Percentiles rank a stretch among this genome's conserved stretches.
Conservation (phyloP, 768 basidiomycete species). For the Psilocybe tampanensis region DNA sequence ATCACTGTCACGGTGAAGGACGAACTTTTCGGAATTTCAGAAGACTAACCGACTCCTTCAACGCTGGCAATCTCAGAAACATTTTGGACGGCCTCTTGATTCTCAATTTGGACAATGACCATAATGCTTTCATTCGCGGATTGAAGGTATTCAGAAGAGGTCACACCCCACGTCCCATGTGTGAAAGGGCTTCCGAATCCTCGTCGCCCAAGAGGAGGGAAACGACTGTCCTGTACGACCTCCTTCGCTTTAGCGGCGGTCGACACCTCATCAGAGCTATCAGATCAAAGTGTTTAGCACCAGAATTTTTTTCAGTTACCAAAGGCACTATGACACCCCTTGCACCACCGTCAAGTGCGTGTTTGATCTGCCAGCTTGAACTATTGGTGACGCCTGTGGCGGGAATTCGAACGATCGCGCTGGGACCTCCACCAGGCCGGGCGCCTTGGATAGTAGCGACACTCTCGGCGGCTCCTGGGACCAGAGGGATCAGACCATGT, state of each 20-base stretch:
- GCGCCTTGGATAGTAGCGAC: conserved; percentile 55
- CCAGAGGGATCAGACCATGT: conserved; percentile 60
- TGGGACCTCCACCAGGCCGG: conserved; percentile 45
- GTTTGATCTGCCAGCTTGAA: conserved; percentile 73
- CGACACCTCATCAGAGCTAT: conserved; percentile 43
- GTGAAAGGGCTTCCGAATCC: conserved; percentile 71
- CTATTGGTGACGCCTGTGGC: conserved; percentile 59
- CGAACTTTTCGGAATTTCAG: no score
- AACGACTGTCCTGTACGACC: conserved; percentile 57
- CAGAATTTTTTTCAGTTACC: conserved; percentile 42
- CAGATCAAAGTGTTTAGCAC: neutral
- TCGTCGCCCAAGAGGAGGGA: conserved; percentile 63
- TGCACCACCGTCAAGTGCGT: conserved; percentile 69
- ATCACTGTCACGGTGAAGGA: no score
- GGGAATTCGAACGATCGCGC: conserved; percentile 61
- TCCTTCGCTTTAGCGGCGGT: conserved; percentile 58
- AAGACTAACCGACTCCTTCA: conserved; percentile 57
- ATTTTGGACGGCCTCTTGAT: conserved; percentile 57
- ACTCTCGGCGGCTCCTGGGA: conserved; percentile 58
- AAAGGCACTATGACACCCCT: conserved; percentile 68
- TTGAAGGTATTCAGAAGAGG: conserved; percentile 50
- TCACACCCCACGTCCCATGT: conserved; percentile 58
- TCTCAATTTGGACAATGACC: conserved; percentile 73
- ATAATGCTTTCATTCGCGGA: conserved; percentile 57
- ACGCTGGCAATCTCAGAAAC: conserved; percentile 60